phyloP scores from a whole-genome alignment of 2,329 filamentous ascomycete genomes.

The Magnaporthales sp. region DNA sequence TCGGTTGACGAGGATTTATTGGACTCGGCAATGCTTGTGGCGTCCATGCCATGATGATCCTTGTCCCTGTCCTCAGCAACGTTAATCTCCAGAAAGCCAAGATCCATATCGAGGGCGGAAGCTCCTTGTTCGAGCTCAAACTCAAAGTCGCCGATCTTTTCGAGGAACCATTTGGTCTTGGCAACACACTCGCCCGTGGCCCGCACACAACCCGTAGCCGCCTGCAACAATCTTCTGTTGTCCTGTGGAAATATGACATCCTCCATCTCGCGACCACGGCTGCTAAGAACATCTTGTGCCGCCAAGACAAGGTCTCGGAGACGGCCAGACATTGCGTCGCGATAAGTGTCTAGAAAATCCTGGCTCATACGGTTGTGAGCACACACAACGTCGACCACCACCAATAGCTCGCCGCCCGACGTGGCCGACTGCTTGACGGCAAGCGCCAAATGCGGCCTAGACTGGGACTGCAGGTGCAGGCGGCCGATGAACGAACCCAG shows the following conservation, averaged over 20 bases:
- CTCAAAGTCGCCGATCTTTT: constrained; percentile 86
- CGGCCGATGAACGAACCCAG: constrained; percentile 88
- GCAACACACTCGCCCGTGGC: constrained; percentile 86
- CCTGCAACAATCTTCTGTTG: constrained; percentile 64
- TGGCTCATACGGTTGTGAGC: constrained; percentile 64
- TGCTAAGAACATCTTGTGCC: constrained; percentile 69
- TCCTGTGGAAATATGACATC: constrained; percentile 75
- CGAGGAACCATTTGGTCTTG: constrained; percentile 76
- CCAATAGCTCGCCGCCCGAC: constrained; percentile 71
- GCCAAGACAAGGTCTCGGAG: constrained; percentile 75
- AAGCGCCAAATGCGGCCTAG: constrained; percentile 70
- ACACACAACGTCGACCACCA: constrained; percentile 74
- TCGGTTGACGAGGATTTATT: constrained; percentile 21
- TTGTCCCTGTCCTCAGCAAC: constrained; percentile 24
- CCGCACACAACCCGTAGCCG: constrained; percentile 81
- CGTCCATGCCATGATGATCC: constrained; percentile 22
- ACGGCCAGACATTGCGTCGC: constrained; percentile 67
- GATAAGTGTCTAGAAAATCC: constrained; percentile 58
- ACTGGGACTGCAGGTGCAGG: constrained; percentile 86
- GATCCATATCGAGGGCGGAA: constrained; percentile 44
- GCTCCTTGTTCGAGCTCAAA: constrained; percentile 57
- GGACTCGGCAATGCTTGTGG: constrained; percentile 21
- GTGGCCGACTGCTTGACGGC: constrained; percentile 78
- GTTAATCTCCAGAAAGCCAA: constrained; percentile 41
- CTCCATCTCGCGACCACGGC: constrained; percentile 60